Evolutionary conservation across 2,329 filamentous ascomycete species (phyloP), one percentile per base, ranked within the genome.

Genomic region (Pseudocercospora cruenta): DNA sequence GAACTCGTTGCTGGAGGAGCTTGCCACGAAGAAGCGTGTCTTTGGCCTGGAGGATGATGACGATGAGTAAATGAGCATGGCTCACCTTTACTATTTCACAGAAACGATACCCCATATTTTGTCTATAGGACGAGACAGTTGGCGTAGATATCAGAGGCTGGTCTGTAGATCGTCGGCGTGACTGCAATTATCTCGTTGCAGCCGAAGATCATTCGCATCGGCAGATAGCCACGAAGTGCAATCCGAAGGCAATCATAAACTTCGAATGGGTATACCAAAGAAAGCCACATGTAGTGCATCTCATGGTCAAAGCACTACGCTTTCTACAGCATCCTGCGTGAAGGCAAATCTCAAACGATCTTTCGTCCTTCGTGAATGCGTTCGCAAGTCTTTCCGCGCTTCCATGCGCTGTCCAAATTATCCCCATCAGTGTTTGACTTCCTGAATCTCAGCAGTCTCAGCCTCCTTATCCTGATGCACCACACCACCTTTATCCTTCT

Each of bases 11-110:
- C 82, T 84, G 75, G 79, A 81, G n/a, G 84, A 87, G 68, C 74
- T 87, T 69, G 80, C 84, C 65, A 74, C 86, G 59, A 87, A 87
- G 78, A 82, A 82, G 72, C 77, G 75, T 16, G 77, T 78, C 36
- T 76, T 83, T 63, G 76, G 76, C 10, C 64, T 78, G 64, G 75
- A 73, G 43, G 74, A 72, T 22, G 75, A 74, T 45, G 74, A 75
- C 26, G 62, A 61, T 33, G 43, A 31, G 9, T 16, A 26, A n/a
- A 19, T 55, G 51, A n/a, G 8, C 16, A 54, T 14, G 24, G 22
- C 24, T 28, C 24, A 55, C 22, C 45, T 22, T 33, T 45, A 3
- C 12, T 43, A 43, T 43, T n/a, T 43, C 14, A 43, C 6, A 43
- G 39, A 19, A 43, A 43, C n/a, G 39, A 43, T 43, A 43, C 16